Evolutionary conservation across 257 asterid species (phyloP).

Genomic region (Solanum chiquidenum): DNA sequence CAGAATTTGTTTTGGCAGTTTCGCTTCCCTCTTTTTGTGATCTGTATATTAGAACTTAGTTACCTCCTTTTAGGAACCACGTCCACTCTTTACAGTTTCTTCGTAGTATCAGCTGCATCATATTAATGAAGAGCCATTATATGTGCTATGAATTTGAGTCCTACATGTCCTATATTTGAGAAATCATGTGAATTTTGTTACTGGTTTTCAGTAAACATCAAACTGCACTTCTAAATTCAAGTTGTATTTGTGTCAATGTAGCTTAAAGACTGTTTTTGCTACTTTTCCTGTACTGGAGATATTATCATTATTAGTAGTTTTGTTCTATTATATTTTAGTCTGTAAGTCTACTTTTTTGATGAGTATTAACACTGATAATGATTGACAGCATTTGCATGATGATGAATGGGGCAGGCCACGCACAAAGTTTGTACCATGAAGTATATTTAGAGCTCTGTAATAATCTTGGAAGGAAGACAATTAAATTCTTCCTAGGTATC

Average conservation of each 20-base stretch:
- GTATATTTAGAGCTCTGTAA: conserved; percentile 6
- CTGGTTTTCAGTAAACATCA: background rate
- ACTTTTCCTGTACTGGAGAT: background rate
- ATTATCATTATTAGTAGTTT: background rate
- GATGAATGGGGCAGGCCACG: conserved; percentile 84
- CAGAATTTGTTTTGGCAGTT: background rate
- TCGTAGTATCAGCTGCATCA: background rate
- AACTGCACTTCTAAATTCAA: background rate
- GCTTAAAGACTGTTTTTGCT: background rate
- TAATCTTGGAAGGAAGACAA: conserved; percentile 26
- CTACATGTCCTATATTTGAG: background rate
- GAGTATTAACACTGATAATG: conserved; percentile 1
- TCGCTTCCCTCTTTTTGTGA: background rate
- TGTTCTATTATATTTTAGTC: background rate
- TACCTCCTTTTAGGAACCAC: background rate
- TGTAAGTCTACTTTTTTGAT: background rate
- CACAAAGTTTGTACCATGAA: conserved; percentile 42
- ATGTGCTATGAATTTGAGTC: background rate
- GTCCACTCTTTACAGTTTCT: background rate
- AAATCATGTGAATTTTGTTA: background rate
- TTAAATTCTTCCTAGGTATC: background rate
- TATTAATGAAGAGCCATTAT: background rate
- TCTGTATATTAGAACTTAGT: background rate
- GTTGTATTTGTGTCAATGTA: background rate
- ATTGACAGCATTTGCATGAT: conserved; percentile 84